These are phyloP conservation scores for Trametes versicolor DNA, from an alignment of 1,284 basidiomycete species.

Conservation along the genomic window DNA sequence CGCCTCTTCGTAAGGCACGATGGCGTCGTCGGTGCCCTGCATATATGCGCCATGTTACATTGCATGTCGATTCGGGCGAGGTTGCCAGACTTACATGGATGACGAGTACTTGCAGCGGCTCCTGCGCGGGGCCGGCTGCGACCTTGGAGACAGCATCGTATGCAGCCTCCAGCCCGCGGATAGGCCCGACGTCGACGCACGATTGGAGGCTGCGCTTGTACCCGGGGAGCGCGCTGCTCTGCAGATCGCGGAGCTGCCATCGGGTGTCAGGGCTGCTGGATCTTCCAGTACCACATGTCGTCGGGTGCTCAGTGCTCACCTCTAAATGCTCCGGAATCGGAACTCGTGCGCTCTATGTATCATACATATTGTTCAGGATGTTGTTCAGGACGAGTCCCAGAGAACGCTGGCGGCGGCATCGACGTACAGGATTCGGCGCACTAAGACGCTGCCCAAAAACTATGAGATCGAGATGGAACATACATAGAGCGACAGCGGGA, in stretches of 20 bases:
- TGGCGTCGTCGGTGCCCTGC: slow-evolving; percentile 70
- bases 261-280: neutral
- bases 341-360: slow-evolving; percentile 7
- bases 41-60: neutral
- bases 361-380: slow-evolving; percentile 40
- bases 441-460: slow-evolving; percentile 55
- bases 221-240: slow-evolving; percentile 35
- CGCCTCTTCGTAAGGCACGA: slow-evolving; percentile 69
- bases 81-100: slow-evolving; percentile 61
- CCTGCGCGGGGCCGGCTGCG: slow-evolving; percentile 41
- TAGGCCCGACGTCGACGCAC: slow-evolving; percentile 38
- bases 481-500: slow-evolving; percentile 41
- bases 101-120: slow-evolving; percentile 54
- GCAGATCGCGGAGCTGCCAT: slow-evolving; percentile 35
- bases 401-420: slow-evolving; percentile 31
- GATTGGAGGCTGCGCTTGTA: slow-evolving; percentile 35
- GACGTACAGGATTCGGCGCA: slow-evolving; percentile 47
- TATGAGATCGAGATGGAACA: neutral
- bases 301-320: slow-evolving; percentile 8
- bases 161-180: slow-evolving; percentile 36
- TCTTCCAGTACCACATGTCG: neutral
- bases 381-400: too few species aligned
- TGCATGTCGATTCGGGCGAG: neutral
- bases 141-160: slow-evolving; percentile 35
- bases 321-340: slow-evolving; percentile 28